A percentile compares a stretch with the other conserved stretches of the same genome.
These are phyloP conservation scores for Huntiella decipiens DNA, from an alignment of 2,329 filamentous ascomycete species.

Conservation along the genomic window DNA sequence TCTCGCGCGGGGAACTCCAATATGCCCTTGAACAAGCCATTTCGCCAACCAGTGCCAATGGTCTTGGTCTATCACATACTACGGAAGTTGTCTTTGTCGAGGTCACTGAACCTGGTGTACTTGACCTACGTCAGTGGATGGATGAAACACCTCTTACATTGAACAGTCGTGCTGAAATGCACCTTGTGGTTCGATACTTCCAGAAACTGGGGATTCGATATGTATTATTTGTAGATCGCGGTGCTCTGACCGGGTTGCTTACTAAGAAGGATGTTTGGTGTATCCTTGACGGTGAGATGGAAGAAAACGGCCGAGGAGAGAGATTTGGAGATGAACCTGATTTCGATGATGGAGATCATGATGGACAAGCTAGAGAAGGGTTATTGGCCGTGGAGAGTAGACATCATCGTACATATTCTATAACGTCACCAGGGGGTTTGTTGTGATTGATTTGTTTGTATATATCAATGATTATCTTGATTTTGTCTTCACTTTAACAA, in stretches of 20 bases:
- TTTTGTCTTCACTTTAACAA: background rate
- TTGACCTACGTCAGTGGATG: constrained; percentile 95
- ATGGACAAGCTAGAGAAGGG: constrained; percentile 13
- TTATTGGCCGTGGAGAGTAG: background rate
- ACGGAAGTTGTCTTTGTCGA: constrained; percentile 58
- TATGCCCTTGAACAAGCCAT: constrained; percentile 55
- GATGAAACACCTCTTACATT: constrained; percentile 93
- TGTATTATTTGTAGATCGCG: constrained; percentile 69
- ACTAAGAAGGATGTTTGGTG: constrained; percentile 98
- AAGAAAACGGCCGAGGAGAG: constrained; percentile 15
- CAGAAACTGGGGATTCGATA: constrained; percentile 85
- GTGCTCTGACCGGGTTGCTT: constrained; percentile 62
- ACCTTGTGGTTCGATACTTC: constrained; percentile 83
- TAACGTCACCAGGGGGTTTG: constrained; percentile 12
- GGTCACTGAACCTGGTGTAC: constrained; percentile 46
- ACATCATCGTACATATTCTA: constrained; percentile 5
- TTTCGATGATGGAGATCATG: constrained; percentile 9
- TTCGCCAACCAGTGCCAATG: constrained; percentile 29
- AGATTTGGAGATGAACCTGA: background rate
- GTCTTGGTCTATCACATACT: constrained; percentile 39
- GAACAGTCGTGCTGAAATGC: constrained; percentile 54
- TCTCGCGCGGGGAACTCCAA: constrained; percentile 72
- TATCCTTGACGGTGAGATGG: constrained; percentile 61
- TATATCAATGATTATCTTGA: background rate
- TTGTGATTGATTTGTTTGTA: constrained; percentile 5